Evolutionary conservation across 1,284 basidiomycete genomes (phyloP).

Genomic region (Sparassis latifolia): DNA sequence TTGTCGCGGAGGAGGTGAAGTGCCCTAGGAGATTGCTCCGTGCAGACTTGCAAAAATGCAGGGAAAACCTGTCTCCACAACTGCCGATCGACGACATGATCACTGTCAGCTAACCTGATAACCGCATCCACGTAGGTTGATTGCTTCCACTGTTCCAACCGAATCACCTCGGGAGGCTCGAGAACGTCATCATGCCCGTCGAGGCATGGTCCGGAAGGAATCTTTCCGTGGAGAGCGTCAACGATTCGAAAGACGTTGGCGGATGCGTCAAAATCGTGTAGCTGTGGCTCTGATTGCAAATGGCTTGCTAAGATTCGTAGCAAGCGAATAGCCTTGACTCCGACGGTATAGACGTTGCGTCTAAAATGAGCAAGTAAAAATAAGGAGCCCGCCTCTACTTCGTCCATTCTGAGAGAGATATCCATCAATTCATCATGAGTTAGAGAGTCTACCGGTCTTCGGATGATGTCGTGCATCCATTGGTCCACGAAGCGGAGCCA

Average conservation of each 20-base stretch:
- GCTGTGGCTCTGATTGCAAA: slow-evolving; percentile 29
- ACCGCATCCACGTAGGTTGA: slow-evolving; percentile 45
- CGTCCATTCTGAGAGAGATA: slow-evolving; percentile 40
- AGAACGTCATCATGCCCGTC: slow-evolving; percentile 63
- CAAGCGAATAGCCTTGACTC: slow-evolving; percentile 54
- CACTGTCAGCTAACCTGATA: slow-evolving; percentile 63
- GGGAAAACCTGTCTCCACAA: slow-evolving; percentile 73
- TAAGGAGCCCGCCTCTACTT: slow-evolving; percentile 70
- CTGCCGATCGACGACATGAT: slow-evolving; percentile 53
- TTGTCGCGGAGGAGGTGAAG: slow-evolving; percentile 52
- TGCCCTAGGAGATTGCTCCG: slow-evolving; percentile 39
- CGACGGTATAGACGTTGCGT: slow-evolving; percentile 43
- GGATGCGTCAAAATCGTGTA: slow-evolving; percentile 19
- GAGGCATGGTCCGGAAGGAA: slow-evolving; percentile 38
- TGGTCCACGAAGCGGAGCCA: slow-evolving; percentile 74
- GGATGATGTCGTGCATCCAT: slow-evolving; percentile 51
- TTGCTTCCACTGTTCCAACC: slow-evolving; percentile 59
- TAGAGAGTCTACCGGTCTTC: slow-evolving; percentile 32
- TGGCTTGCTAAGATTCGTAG: slow-evolving; percentile 31
- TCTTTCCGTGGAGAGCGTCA: slow-evolving; percentile 44
- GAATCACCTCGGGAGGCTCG: slow-evolving; percentile 48
- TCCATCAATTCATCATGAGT: slow-evolving; percentile 31
- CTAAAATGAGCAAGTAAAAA: slow-evolving; percentile 74
- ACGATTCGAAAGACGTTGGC: slow-evolving; percentile 34
- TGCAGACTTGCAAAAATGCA: slow-evolving; percentile 47